Evolutionary conservation across 106 monocot species (phyloP), one percentile per base, ranked within the genome.

Genomic region (Dactylorhiza incarnata): DNA sequence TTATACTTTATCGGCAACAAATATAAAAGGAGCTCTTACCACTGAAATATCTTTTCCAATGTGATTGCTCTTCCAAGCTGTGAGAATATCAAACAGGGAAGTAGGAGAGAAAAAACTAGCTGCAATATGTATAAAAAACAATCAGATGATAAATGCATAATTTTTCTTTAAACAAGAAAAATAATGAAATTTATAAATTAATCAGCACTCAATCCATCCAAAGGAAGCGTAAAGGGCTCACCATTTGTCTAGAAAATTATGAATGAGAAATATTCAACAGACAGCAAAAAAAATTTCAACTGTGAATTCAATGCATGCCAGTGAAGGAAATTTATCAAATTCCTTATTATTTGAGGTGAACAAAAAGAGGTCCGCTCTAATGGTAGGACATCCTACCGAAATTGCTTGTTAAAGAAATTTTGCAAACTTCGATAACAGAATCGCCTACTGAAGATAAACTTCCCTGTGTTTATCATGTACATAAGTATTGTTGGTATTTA

Each of bases 1-100:
- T 2, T 72, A 8, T 49, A 72, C 11, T 47, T 49, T 5, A 5
- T 49, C 22, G 23, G 23, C 49, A 45, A 48, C 0, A 48, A 49
- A 72, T 23, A 22, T 47, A 47, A 69, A 65, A 45, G 13, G 17
- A 12, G 16, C 54, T 26, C 87, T 79, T 78, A 88, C 88, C 88
- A 88, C 48, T 88, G 65, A 7, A 84, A 74, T 80, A 88, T 70
- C 54, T 82, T 88, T 69, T 84, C 49, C 9, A 88, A 71, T 17
- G 88, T 88, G 63, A 88, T 85, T 48, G 88, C 88, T 74, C 82
- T 84, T 73, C 88, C 88, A 71, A 88, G 84, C 80, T 88, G 88
- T 67, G 88, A 88, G 52, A 85, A 88, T 74, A 88, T 88, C 59
- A 88, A 71, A 59, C 88, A 84, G 7, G 88, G 88, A 74, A 88